Evolutionary conservation across 345 rosid species (phyloP).

Genomic region (Combretum micranthum): DNA sequence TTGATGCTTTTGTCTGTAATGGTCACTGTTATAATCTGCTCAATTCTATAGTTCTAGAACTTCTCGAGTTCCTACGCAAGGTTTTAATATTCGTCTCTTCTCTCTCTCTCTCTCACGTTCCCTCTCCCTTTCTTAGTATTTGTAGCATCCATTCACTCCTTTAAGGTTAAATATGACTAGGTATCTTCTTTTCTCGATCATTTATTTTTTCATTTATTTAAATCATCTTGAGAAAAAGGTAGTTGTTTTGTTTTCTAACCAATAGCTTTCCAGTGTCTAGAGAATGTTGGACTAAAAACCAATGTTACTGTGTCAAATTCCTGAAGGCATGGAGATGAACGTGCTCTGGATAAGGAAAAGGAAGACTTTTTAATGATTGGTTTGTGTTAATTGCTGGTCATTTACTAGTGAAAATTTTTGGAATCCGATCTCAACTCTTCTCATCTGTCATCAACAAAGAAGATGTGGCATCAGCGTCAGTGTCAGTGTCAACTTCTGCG

Average conservation of each 20-base stretch:
- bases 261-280: conserved; percentile 54
- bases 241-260: conserved; percentile 5
- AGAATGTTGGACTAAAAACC: conserved; percentile 50
- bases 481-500: too few species aligned
- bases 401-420: background rate
- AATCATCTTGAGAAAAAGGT: background rate
- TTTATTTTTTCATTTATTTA: background rate
- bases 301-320: conserved; percentile 43
- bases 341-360: conserved; percentile 95
- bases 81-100: conserved; percentile 30
- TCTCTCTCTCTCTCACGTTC: conserved; percentile 1
- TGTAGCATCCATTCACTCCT: conserved; percentile 47
- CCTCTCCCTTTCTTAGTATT: too few species aligned
- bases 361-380: conserved; percentile 98
- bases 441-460: conserved; percentile 69
- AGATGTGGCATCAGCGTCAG: conserved; percentile 36
- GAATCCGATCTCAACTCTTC: background rate
- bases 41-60: conserved; percentile 86
- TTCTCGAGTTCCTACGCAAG: conserved; percentile 89
- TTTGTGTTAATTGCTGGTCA: conserved; percentile 13
- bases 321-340: conserved; percentile 71
- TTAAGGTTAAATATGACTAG: conserved; percentile 76
- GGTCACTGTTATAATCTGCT: conserved; percentile 89
- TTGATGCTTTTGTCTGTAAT: conserved; percentile 80
- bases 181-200: conserved; percentile 28